Base-by-base conservation (phyloP, 345 rosid genomes). In the Cochlearia excelsa region DNA sequence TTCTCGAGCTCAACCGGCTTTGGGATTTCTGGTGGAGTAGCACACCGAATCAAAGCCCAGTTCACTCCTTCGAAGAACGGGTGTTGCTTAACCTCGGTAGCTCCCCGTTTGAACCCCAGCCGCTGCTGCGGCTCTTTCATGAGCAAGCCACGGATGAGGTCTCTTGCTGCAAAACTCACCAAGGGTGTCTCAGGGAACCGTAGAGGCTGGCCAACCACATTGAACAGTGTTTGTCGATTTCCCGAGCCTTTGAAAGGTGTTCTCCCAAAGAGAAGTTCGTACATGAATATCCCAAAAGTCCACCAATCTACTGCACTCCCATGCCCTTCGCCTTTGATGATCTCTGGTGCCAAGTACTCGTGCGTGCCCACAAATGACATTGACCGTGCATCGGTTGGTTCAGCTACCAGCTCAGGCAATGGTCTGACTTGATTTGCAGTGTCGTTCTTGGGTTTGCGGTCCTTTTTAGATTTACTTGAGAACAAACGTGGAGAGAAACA, bases 221-320 rank as follows among this genome's bases (percentile, higher is more conserved):
- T 90, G 76, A 85, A 90, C 48, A 90, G 62, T 2, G 93, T 87
- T 6, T 88, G 90, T 3, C 95, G 80, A 65, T 90, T 90, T 46
- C 93, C 95, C 9, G 93, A 85, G 35, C 95, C 97, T 72, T 90
- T 90, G 64, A 87, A 90, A 50, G 97, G 97, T 7, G 97, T 90
- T 78, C 80, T 85, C 67, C 97, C 97, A 38, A 81, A 85, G 75
- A 90, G 74, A 58, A 90, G 84, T 61, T 90, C 97, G 47, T 81
- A 87, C 6, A 90, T 74, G 70, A 90, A 87, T 57, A 87, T 90
- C 59, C 97, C 95, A 67, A 76, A 85, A 59, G 95, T 90, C 97
- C 97, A 90, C 97, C 97, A 90, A 66, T 90, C 97, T 5, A 90
- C 97, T 1, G 97, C 97, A 72, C 93, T 87, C 59, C 97, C 97